A percentile compares a stretch with the other conserved stretches of the same genome.
Conservation (phyloP, 495 filamentous ascomycete genomes). For the Penicillium argentinense region DNA sequence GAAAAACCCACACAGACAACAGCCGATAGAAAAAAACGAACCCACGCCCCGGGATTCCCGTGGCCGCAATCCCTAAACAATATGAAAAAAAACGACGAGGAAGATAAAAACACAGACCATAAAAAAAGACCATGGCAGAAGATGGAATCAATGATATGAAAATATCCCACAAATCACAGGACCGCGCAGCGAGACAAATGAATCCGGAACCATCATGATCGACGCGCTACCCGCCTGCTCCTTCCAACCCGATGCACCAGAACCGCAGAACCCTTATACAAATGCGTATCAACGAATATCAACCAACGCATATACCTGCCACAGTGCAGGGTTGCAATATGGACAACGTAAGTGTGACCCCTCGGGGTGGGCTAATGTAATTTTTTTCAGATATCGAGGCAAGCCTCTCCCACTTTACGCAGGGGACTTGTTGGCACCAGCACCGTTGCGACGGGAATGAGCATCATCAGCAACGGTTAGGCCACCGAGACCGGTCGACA, state of each 20-base stretch:
- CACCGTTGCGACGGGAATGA: conserved; percentile 76
- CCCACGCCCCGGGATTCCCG: conserved; percentile 21
- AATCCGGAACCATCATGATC: conserved; percentile 38
- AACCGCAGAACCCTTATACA: conserved; percentile 52
- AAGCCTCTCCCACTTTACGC: conserved; percentile 35
- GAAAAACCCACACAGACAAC: conserved; percentile 30
- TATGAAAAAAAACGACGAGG: conserved; percentile 30
- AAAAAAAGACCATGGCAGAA: conserved; percentile 37
- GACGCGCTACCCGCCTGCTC: conserved; percentile 52
- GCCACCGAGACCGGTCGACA: conserved; percentile 76
- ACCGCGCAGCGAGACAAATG: conserved; percentile 33
- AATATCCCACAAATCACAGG: conserved; percentile 28
- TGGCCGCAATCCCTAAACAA: conserved; percentile 25
- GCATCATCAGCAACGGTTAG: conserved; percentile 77
- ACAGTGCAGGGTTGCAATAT: conserved; percentile 40
- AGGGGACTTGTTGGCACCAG: conserved; percentile 49
- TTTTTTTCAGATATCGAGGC: conserved; percentile 8
- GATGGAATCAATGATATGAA: conserved; percentile 10
- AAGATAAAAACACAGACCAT: conserved; percentile 32
- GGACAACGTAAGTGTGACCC: conserved; percentile 37
- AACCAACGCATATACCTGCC: conserved; percentile 60
- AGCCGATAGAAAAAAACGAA: conserved; percentile 14
- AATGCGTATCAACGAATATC: conserved; percentile 59
- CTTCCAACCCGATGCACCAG: conserved; percentile 52
- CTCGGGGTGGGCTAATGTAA: conserved; percentile 12